Base-by-base conservation (phyloP, 176 grass and related monocot genomes). In the Hyparrhenia diplandra region DNA sequence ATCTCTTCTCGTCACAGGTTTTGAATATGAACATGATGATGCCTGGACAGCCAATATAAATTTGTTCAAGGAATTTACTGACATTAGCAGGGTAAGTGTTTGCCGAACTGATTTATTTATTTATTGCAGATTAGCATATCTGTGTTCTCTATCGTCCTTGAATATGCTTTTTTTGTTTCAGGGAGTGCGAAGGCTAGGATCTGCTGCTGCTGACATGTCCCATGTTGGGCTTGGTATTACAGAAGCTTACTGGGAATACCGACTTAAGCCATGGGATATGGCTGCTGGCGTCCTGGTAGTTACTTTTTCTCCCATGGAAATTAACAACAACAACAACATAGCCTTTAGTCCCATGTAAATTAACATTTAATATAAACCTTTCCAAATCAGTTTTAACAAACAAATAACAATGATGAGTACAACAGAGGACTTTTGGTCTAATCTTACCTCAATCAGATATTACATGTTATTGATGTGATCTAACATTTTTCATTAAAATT, bases 211-310 rank as follows among this genome's bases (percentile, higher is more conserved):
- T 36, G 5, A 36, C 35, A 36, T 36, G 35, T 36, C 35, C 35
- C 35, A 36, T 36, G 35, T 36, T 36, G 35, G 35, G 5, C 35
- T 36, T 36, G 95, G 95, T 63, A 94, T 98, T 76, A 83, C 85
- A 18, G 95, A 98, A 87, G 74, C 78, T 37, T 98, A 91, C 74
- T 98, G 95, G 95, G 95, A 98, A 73, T 98, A 98, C 79, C 83
- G 92, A 37, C 92, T 98, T 46, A 95, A 98, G 62, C 95, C 95
- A 9, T 95, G 95, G 95, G 95, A 98, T 73, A 93, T 98, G 95
- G 92, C 95, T 83, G 95, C 92, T 84, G 95, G 95, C 4, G 92
- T 93, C 68, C 79, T 98, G 88, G 95, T 98, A 93, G 79, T 82
- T 37, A 28, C 10, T 77, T 64, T 57, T 78, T 1, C 2, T 54